These are phyloP conservation scores for Ophiocordyceps camponoti-saundersi DNA, from an alignment of 2,329 filamentous ascomycete species.

Conservation along the genomic window DNA sequence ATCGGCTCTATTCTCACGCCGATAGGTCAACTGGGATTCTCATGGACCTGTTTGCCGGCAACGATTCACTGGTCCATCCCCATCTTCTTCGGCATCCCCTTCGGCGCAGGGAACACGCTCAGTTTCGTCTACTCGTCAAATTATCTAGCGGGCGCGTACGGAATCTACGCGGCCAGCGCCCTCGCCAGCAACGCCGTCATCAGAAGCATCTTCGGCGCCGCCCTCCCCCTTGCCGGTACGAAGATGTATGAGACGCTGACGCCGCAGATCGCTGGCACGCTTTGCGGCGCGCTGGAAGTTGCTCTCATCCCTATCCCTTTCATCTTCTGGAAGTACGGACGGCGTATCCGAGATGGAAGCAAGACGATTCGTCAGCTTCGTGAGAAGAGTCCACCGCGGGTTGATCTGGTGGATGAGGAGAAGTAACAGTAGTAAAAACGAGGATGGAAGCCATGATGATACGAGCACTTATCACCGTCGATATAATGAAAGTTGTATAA, in stretches of 20 bases:
- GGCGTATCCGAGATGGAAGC: too few relatives aligned
- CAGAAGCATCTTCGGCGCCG: conserved; percentile 57
- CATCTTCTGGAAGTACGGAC: too few relatives aligned
- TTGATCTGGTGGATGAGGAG: too few relatives aligned
- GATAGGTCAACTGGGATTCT: conserved; percentile 68
- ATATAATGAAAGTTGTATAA: too few relatives aligned
- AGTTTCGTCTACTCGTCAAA: conserved; percentile 73
- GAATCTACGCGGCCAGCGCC: conserved; percentile 67
- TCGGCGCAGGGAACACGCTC: conserved; percentile 56
- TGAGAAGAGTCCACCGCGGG: too few relatives aligned
- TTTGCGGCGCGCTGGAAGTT: conserved; percentile 14
- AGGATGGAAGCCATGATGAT: too few relatives aligned
- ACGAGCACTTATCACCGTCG: too few relatives aligned
- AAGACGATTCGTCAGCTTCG: too few relatives aligned
- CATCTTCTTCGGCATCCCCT: conserved; percentile 62
- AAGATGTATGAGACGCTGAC: conserved; percentile 48
- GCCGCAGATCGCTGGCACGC: conserved; percentile 21
- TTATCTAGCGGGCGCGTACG: conserved; percentile 64
- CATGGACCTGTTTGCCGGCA: conserved; percentile 67
- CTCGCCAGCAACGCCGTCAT: conserved; percentile 66
- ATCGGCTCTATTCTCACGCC: conserved; percentile 60
- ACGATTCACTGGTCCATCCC: conserved; percentile 71
- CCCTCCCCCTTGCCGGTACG: conserved; percentile 57
- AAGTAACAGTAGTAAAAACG: too few relatives aligned
- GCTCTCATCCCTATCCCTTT: too few relatives aligned